phyloP scores from a whole-genome alignment of 768 basidiomycete genomes.

The Epithele typhae region DNA sequence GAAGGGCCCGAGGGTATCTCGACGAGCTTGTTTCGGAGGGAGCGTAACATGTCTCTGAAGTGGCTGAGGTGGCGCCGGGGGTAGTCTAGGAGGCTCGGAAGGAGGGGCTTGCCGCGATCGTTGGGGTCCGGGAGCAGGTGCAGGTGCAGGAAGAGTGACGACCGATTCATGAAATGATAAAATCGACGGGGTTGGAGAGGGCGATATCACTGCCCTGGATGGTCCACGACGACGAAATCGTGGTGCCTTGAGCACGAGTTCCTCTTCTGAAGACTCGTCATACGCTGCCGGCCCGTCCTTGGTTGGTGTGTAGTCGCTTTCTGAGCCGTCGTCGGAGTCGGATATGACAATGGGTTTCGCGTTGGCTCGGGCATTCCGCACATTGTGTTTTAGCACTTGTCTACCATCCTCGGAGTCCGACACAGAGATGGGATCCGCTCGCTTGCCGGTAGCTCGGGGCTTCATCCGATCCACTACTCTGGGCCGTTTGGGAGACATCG shows the following conservation, averaged over 20 bases:
- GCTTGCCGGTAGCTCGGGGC: neutral
- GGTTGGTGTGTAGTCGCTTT: conserved; percentile 3
- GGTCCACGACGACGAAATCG: neutral
- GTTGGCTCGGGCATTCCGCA: conserved; percentile 1
- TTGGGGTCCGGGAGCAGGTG: neutral
- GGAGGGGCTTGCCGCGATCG: neutral
- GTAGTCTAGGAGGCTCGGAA: too few relatives aligned
- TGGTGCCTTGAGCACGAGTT: neutral
- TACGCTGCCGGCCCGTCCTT: neutral
- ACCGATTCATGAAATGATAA: too few relatives aligned
- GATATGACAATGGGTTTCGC: conserved; percentile 10
- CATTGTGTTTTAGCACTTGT: too few relatives aligned
- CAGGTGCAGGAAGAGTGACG: neutral
- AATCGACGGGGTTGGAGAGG: conserved; percentile 2
- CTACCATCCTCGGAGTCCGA: conserved; percentile 8
- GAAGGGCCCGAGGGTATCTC: conserved; percentile 1
- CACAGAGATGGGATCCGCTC: neutral
- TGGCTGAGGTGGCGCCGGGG: neutral
- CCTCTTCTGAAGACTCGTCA: conserved; percentile 1
- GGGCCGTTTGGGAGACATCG: neutral
- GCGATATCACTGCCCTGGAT: conserved; percentile 5
- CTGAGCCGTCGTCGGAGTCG: conserved; percentile 7
- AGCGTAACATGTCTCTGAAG: neutral
- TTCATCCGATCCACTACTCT: neutral
- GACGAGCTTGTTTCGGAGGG: neutral